These are phyloP conservation scores for Globomyces pollinis-pini DNA, from an alignment of 192 early-diverging fungal genomes.

Conservation along the genomic window DNA sequence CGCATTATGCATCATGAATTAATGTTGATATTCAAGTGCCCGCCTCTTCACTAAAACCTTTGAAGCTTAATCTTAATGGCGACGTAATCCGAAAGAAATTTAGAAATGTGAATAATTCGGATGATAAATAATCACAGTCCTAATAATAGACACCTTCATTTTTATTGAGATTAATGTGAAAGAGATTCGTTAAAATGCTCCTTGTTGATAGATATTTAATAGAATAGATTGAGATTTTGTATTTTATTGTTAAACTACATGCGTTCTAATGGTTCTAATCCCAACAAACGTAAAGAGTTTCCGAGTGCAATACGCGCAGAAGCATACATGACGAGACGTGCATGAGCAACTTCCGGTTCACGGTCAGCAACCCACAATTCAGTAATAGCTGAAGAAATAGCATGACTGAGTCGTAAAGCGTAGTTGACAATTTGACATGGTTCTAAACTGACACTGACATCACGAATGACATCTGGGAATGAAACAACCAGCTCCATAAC, in stretches of 20 bases:
- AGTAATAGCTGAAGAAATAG: slow-evolving; percentile 72
- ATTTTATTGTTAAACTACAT: slow-evolving; percentile 65
- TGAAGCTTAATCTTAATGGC: too few relatives aligned
- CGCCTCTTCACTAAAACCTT: too few relatives aligned
- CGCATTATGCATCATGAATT: too few relatives aligned
- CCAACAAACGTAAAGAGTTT: slow-evolving; percentile 76
- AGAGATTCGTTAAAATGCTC: too few relatives aligned
- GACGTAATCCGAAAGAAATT: too few relatives aligned
- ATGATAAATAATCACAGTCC: too few relatives aligned
- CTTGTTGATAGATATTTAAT: too few relatives aligned
- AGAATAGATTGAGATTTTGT: too few relatives aligned
- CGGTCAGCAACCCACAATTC: slow-evolving; percentile 67
- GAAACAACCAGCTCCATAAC: slow-evolving; percentile 69
- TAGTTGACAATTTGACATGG: slow-evolving; percentile 83
- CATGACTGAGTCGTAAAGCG: slow-evolving; percentile 71
- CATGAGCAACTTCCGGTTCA: slow-evolving; percentile 67
- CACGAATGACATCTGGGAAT: slow-evolving; percentile 78
- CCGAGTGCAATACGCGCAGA: slow-evolving; percentile 75
- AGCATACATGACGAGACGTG: slow-evolving; percentile 81
- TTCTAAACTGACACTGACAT: slow-evolving; percentile 60
- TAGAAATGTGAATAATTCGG: too few relatives aligned
- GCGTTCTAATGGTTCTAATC: slow-evolving; percentile 74
- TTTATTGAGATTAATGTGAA: too few relatives aligned
- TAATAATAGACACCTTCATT: too few relatives aligned
- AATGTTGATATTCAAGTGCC: too few relatives aligned